Percentiles rank a stretch among this genome's conserved stretches.
phyloP scores from a whole-genome alignment of 768 basidiomycete species.

The Tylopilus subfusipes region DNA sequence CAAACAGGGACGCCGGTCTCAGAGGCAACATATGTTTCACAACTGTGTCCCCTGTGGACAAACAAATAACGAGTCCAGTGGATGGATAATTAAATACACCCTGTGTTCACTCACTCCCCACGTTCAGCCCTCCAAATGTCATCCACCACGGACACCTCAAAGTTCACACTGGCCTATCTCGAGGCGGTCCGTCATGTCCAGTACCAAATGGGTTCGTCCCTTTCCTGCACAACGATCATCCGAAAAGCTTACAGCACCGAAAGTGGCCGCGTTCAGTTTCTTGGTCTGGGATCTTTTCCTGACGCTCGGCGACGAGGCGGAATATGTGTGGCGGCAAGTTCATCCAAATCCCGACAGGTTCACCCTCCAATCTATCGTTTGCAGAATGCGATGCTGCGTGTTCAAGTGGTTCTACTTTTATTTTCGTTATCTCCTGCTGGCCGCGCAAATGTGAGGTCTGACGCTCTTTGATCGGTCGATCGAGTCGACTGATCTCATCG shows the following conservation, averaged over 20 bases:
- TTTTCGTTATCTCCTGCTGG: constrained; percentile 15
- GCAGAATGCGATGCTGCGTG: constrained; percentile 11
- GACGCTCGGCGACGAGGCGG: constrained; percentile 25
- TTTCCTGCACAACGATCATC: background rate
- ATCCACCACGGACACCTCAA: background rate
- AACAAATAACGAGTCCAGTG: no score
- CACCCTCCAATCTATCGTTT: background rate
- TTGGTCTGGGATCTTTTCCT: constrained; percentile 28
- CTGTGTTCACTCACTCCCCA: no score
- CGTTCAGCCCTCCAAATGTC: constrained; percentile 9
- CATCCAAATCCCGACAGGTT: background rate
- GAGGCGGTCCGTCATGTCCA: constrained; percentile 3
- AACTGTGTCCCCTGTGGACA: no score
- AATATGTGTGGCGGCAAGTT: constrained; percentile 32
- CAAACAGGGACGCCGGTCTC: no score
- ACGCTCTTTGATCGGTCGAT: background rate
- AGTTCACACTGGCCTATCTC: constrained; percentile 4
- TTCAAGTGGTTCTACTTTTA: constrained; percentile 20
- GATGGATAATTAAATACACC: no score
- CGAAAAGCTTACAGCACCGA: background rate
- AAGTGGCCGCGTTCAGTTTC: constrained; percentile 27
- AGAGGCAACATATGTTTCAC: no score
- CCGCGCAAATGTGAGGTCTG: constrained; percentile 5
- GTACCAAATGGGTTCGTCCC: constrained; percentile 10
- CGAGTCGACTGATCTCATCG: background rate